phyloP scores from a whole-genome alignment of 306 rosid genomes.

The Rosa multiflora region DNA sequence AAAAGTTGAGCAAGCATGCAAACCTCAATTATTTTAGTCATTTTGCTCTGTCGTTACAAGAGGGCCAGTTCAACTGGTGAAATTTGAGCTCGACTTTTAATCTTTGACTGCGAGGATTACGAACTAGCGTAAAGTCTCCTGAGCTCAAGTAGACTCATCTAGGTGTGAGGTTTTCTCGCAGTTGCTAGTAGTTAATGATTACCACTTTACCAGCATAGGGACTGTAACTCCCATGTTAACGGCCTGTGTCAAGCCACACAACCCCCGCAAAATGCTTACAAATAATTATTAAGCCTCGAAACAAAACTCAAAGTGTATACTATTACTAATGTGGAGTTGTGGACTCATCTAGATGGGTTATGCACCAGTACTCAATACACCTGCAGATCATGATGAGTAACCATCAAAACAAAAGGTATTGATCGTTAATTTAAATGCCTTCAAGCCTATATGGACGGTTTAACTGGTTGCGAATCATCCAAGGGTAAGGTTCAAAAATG shows the following conservation, averaged over 20 bases:
- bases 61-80: neutral
- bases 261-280: too few species aligned
- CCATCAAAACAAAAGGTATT: neutral
- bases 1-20: neutral
- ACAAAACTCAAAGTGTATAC: neutral
- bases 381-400: neutral
- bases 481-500: neutral
- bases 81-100: neutral
- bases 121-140: neutral
- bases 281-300: neutral
- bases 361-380: neutral
- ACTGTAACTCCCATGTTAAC: neutral
- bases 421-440: neutral
- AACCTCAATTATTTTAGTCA: neutral
- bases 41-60: neutral
- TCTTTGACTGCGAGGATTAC: neutral
- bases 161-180: neutral
- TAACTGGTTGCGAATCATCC: neutral
- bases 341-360: neutral
- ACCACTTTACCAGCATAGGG: neutral
- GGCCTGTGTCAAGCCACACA: neutral
- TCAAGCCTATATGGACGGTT: neutral
- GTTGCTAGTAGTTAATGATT: neutral
- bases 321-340: neutral
- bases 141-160: neutral